These are phyloP conservation scores for Pezizomycotina sp. DNA, from an alignment of 2,329 filamentous ascomycete species.

Conservation along the genomic window DNA sequence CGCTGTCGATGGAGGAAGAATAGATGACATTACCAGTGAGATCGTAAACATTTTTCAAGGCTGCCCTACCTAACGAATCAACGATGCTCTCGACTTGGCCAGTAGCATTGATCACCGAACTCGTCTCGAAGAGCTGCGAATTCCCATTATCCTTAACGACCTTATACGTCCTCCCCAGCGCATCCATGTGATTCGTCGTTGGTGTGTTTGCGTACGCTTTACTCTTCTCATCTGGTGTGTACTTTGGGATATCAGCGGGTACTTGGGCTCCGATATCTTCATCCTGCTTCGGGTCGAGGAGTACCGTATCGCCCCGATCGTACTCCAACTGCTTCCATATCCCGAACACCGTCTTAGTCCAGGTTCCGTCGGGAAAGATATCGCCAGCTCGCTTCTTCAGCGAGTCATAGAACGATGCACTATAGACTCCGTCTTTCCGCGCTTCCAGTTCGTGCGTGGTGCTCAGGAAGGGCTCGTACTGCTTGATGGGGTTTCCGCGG, in stretches of 20 bases:
- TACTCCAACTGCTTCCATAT: conserved; percentile 1
- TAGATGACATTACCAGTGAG: conserved; percentile 1
- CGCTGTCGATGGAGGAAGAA: conserved; percentile 1
- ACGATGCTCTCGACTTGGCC: background rate
- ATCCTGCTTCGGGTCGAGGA: conserved; percentile 3
- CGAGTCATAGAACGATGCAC: conserved; percentile 9
- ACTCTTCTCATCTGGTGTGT: conserved; percentile 10
- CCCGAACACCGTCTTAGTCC: conserved; percentile 14
- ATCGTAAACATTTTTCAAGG: conserved; percentile 2
- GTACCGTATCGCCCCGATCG: conserved; percentile 4
- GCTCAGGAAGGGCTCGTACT: conserved; percentile 22
- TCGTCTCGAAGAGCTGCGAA: too few relatives aligned
- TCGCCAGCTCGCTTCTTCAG: conserved; percentile 10
- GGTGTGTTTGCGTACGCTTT: conserved; percentile 1
- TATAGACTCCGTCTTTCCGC: conserved; percentile 6
- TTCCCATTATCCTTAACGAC: too few relatives aligned
- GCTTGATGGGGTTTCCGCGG: conserved; percentile 17
- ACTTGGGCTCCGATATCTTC: conserved; percentile 1
- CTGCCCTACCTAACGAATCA: conserved; percentile 2
- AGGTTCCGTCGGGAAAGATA: conserved; percentile 18
- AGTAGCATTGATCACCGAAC: background rate
- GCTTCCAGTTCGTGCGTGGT: conserved; percentile 12
- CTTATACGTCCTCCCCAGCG: background rate
- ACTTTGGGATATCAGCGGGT: too few relatives aligned
- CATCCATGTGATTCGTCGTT: conserved; percentile 1